phyloP scores from a whole-genome alignment of 2,329 filamentous ascomycete species.

The Geosmithia morbida region DNA sequence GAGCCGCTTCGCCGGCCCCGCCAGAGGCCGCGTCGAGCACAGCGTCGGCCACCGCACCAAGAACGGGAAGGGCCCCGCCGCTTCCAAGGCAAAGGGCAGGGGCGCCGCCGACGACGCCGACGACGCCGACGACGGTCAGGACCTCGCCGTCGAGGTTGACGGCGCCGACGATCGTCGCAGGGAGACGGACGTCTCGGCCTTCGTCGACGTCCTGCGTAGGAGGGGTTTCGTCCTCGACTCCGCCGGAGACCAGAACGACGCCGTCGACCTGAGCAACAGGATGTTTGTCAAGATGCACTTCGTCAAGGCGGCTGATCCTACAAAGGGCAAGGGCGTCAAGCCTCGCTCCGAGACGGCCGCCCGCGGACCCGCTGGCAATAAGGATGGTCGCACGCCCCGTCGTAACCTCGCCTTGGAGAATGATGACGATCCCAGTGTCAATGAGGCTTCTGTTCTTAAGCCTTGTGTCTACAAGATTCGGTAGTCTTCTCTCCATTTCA shows the following conservation, averaged over 20 bases:
- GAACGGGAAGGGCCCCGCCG: constrained; percentile 6
- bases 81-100: constrained; percentile 20
- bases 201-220: constrained; percentile 67
- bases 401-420: constrained; percentile 36
- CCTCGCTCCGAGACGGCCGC: constrained; percentile 35
- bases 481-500: constrained; percentile 19
- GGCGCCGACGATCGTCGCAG: constrained; percentile 46
- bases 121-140: constrained; percentile 31
- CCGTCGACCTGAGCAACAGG: constrained; percentile 76
- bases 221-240: constrained; percentile 80
- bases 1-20: constrained; percentile 52
- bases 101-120: constrained; percentile 23
- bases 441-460: constrained; percentile 60
- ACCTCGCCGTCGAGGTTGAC: constrained; percentile 58
- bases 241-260: constrained; percentile 43
- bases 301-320: constrained; percentile 63
- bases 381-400: constrained; percentile 39
- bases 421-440: constrained; percentile 43
- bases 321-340: constrained; percentile 58
- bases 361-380: constrained; percentile 21
- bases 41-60: constrained; percentile 58
- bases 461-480: constrained; percentile 93
- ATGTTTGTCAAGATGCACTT: constrained; percentile 99
- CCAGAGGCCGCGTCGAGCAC: constrained; percentile 35
- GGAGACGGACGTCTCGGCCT: constrained; percentile 77